Conservation (phyloP, 129 eudicot species). For the Flaveria ramosissima region DNA sequence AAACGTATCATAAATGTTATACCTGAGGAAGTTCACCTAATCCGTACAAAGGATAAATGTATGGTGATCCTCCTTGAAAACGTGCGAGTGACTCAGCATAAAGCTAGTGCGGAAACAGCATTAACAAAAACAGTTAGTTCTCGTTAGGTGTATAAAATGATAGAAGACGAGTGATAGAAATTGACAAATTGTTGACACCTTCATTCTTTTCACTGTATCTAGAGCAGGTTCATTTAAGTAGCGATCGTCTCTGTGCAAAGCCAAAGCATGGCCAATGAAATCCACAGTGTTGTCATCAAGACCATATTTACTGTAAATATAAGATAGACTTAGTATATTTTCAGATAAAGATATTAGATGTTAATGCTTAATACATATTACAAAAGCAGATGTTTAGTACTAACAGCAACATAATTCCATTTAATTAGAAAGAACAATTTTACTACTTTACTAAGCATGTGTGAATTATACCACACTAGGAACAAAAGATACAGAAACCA, state of each 20-base stretch:
- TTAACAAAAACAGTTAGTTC: constrained; percentile 7
- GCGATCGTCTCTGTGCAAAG: constrained; percentile 93
- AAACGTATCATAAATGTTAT: neutral
- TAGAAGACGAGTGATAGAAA: neutral
- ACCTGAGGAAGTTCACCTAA: constrained; percentile 81
- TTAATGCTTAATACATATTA: neutral
- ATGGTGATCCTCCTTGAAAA: constrained; percentile 80
- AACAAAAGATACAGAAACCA: neutral
- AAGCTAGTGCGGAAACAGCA: constrained; percentile 40
- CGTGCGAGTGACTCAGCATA: constrained; percentile 76
- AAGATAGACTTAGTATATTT: constrained; percentile 1
- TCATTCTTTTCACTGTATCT: constrained; percentile 92
- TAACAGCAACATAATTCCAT: neutral
- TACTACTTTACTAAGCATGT: constrained; percentile 15
- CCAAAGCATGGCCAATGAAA: constrained; percentile 91
- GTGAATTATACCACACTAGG: neutral
- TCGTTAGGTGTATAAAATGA: neutral
- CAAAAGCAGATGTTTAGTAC: neutral
- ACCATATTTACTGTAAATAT: constrained; percentile 69
- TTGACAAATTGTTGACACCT: constrained; percentile 45
- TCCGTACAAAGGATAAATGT: constrained; percentile 71
- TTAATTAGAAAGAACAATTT: neutral
- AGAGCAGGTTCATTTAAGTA: constrained; percentile 85
- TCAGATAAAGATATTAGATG: neutral
- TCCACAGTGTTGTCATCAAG: constrained; percentile 96